Base-by-base conservation (phyloP, 2,329 filamentous ascomycete species). In the Pseudogymnoascus sp. region DNA sequence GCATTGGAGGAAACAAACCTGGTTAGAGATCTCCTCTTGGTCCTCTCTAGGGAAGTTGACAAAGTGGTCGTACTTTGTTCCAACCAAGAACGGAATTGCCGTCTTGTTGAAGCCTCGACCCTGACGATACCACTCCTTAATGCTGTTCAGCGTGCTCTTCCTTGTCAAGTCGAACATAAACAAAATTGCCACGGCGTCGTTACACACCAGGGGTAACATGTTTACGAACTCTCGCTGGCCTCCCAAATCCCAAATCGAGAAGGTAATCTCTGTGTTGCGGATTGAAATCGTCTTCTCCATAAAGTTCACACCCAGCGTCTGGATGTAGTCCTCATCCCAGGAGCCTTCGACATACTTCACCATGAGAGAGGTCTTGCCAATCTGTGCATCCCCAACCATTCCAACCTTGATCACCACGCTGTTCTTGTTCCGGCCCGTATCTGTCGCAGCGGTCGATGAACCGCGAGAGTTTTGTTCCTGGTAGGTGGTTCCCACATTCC, bases 221-320 rank as follows among this genome's bases (percentile, higher is more conserved):
- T 99, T 99, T 77, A 99, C 94, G 72, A 99, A 99, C 78, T 99
- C 94, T 72, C 94, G 88, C 80, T 99, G 94, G 67, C 94, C 94
- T 70, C 94, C 94, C 62, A 99, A 78, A 80, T 99, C 94, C 94
- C 94, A 99, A 73, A 99, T 99, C 65, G 92, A 96, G 78, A 99
- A 99, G 45, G 94, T 99, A 75, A 99, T 99, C 77, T 99, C 94
- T 14, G 94, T 99, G 77, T 99, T 99, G 66, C 94, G 90, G 76
- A 99, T 99, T 66, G 91, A 96, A 73, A 99, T 99, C 36, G 94
- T 99, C 83, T 99, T 99, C 76, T 99, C 94, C 94, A 99, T 99
- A 77, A 99, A 99, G 77, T 99, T 99, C 77, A 99, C 94, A 68
- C 94, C 94, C 49, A 99, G 80, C 22, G 94, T 99, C 78, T 99